These are phyloP conservation scores for Passiflora organensis DNA, from an alignment of 345 rosid genomes.

Conservation along the genomic window DNA sequence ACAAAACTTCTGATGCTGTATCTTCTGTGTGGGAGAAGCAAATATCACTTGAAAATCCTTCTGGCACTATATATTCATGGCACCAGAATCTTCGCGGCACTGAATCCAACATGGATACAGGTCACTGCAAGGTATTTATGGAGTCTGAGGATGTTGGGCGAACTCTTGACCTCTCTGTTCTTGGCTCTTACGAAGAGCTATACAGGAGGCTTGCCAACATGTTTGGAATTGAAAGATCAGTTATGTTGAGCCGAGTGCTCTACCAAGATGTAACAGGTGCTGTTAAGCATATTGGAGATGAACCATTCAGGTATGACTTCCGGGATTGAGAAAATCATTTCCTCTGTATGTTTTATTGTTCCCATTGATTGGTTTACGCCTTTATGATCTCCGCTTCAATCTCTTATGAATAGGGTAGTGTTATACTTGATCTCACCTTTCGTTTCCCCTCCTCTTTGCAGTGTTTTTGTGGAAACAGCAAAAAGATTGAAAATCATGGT, in stretches of 20 bases:
- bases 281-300: constrained; percentile 57
- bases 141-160: constrained; percentile 87
- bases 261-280: constrained; percentile 64
- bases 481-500: constrained; percentile 67
- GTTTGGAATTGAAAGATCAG: constrained; percentile 67
- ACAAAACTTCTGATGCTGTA: constrained; percentile 25
- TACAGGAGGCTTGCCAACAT: constrained; percentile 58
- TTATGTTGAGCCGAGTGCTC: constrained; percentile 49
- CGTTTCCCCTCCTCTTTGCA: constrained; percentile 20
- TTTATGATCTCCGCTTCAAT: background rate
- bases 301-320: constrained; percentile 73
- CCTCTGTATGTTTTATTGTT: background rate
- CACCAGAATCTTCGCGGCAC: constrained; percentile 25
- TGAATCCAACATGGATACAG: constrained; percentile 44
- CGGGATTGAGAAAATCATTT: background rate
- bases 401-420: background rate
- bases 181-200: constrained; percentile 75
- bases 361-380: background rate
- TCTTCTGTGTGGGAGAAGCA: constrained; percentile 26
- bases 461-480: constrained; percentile 60
- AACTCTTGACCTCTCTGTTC: constrained; percentile 69
- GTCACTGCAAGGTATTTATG: constrained; percentile 91
- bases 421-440: background rate
- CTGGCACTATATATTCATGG: constrained; percentile 43
- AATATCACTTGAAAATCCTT: constrained; percentile 28